These are phyloP conservation scores for Rhypophila decipiens DNA, from an alignment of 495 filamentous ascomycete species.

Conservation along the genomic window DNA sequence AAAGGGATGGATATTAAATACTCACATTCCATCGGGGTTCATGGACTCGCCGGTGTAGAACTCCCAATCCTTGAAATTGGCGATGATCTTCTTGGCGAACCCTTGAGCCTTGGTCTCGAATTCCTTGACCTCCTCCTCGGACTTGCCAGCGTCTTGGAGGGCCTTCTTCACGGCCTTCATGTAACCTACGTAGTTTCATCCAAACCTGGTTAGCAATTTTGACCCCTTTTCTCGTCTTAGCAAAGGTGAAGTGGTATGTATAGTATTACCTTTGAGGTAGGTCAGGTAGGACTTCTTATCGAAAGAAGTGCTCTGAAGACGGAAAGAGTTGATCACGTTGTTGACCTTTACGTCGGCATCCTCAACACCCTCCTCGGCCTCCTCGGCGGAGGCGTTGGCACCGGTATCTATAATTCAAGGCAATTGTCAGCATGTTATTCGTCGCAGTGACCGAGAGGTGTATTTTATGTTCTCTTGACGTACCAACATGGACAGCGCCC, in stretches of 20 bases:
- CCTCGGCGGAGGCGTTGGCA: conserved; percentile 96
- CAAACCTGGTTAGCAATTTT: not conserved
- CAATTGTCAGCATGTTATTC: conserved; percentile 1
- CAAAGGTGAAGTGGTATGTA: too few species aligned
- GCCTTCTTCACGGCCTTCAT: conserved; percentile 76
- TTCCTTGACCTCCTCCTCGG: conserved; percentile 57
- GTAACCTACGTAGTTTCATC: conserved; percentile 53
- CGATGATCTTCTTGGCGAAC: conserved; percentile 74
- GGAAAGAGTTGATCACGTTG: conserved; percentile 91
- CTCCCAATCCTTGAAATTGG: conserved; percentile 90
- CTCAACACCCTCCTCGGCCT: conserved; percentile 64
- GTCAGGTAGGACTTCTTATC: conserved; percentile 78
- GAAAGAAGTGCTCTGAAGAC: conserved; percentile 65
- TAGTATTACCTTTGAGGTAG: conserved; percentile 85
- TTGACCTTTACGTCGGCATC: conserved; percentile 73
- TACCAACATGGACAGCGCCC: conserved; percentile 68
- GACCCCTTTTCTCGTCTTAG: not conserved
- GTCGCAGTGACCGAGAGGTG: not conserved
- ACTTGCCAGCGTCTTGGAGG: conserved; percentile 55
- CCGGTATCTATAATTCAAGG: conserved; percentile 61
- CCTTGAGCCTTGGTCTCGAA: conserved; percentile 69
- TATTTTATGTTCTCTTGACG: conserved; percentile 28
- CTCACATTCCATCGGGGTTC: conserved; percentile 83
- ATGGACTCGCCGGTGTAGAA: conserved; percentile 87
- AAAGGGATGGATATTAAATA: not conserved